phyloP scores from a whole-genome alignment of 192 early-diverging fungal genomes.

The Entomortierella chlamydospora region DNA sequence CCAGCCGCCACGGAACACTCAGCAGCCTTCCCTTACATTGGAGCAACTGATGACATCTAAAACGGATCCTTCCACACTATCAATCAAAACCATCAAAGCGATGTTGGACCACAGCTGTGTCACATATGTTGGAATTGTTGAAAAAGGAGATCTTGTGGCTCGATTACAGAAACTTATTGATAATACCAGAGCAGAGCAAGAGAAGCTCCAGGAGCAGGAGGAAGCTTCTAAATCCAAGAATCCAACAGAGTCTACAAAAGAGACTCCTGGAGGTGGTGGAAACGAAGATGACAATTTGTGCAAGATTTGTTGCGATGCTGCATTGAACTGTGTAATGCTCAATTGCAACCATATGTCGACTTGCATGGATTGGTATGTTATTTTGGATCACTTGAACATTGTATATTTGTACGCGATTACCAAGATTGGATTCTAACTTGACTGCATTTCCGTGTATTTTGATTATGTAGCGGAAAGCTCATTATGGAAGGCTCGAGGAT shows the following conservation, averaged over 20 bases:
- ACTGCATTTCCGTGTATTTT: constrained; percentile 11
- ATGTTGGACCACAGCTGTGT: constrained; percentile 75
- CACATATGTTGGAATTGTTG: constrained; percentile 73
- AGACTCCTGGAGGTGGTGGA: background rate
- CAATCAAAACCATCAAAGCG: constrained; percentile 75
- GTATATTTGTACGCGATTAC: background rate
- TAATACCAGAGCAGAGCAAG: constrained; percentile 58
- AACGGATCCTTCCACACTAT: constrained; percentile 65
- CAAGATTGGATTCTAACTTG: background rate
- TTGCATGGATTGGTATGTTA: constrained; percentile 79
- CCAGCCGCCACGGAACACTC: background rate
- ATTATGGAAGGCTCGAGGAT: constrained; percentile 68
- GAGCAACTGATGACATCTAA: constrained; percentile 56
- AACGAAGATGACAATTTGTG: constrained; percentile 75
- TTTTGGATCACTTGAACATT: background rate
- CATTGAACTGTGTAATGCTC: constrained; percentile 85
- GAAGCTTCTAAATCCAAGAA: constrained; percentile 23
- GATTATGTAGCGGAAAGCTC: constrained; percentile 57
- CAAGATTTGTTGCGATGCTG: constrained; percentile 85
- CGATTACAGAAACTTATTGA: constrained; percentile 73
- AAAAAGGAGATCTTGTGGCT: constrained; percentile 80
- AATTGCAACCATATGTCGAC: constrained; percentile 90
- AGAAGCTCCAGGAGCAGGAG: constrained; percentile 60
- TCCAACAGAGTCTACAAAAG: constrained; percentile 11
- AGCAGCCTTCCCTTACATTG: constrained; percentile 12